Conservation (phyloP, 2,329 filamentous ascomycete species). For the Claviceps monticola region DNA sequence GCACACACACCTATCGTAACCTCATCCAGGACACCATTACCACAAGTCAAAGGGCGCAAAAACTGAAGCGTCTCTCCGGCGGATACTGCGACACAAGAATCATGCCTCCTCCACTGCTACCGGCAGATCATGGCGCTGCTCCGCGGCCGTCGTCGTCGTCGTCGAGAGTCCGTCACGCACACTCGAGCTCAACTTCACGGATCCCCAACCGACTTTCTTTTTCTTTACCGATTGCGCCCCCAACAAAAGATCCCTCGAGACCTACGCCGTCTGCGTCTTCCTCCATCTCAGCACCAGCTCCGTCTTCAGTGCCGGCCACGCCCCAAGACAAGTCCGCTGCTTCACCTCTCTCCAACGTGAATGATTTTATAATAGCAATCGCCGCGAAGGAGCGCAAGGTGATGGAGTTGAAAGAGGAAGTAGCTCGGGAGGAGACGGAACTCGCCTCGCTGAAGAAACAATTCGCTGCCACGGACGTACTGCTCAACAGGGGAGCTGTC, state of each 20-base stretch:
- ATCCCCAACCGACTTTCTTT: constrained; percentile 45
- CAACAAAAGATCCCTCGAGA: constrained; percentile 36
- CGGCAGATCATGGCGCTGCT: constrained; percentile 22
- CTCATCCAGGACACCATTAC: background rate
- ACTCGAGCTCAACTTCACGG: constrained; percentile 40
- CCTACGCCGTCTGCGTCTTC: constrained; percentile 31
- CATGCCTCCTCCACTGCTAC: constrained; percentile 24
- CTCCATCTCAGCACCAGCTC: constrained; percentile 16
- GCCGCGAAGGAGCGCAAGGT: constrained; percentile 86
- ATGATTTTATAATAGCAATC: constrained; percentile 72
- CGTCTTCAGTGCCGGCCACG: constrained; percentile 34
- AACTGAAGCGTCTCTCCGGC: background rate
- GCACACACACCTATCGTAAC: background rate
- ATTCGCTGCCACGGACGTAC: constrained; percentile 65
- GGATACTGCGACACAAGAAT: constrained; percentile 7
- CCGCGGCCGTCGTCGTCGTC: constrained; percentile 22
- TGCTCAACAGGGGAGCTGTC: constrained; percentile 51
- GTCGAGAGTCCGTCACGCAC: constrained; percentile 30
- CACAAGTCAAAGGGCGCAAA: background rate
- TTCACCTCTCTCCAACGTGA: constrained; percentile 38
- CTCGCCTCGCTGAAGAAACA: constrained; percentile 66
- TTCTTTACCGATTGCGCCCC: constrained; percentile 45
- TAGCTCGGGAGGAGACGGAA: constrained; percentile 69
- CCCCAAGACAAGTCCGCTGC: constrained; percentile 31
- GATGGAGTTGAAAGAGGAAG: constrained; percentile 78